phyloP scores from a whole-genome alignment of 768 basidiomycete species.

The Steccherinum ochraceum region DNA sequence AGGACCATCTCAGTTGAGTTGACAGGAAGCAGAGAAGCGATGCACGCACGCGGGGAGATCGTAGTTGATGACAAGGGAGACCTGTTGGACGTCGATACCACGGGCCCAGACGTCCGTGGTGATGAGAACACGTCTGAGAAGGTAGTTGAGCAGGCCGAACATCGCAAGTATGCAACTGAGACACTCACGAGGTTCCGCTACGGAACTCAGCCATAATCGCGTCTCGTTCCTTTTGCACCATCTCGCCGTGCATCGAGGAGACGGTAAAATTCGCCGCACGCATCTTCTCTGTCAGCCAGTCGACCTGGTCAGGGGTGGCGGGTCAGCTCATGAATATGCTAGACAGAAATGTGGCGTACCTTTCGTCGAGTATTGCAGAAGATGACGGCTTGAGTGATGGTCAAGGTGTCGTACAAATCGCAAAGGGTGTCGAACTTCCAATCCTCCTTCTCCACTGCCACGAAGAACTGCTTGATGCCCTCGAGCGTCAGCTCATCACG shows the following conservation, averaged over 20 bases:
- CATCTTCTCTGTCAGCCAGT: conserved; percentile 99
- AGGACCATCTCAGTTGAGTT: conserved; percentile 3
- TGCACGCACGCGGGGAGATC: conserved; percentile 90
- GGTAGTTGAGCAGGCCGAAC: background rate
- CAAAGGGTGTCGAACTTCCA: conserved; percentile 99
- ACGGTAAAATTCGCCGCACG: conserved; percentile 98
- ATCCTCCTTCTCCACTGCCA: conserved; percentile 98
- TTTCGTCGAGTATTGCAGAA: conserved; percentile 98
- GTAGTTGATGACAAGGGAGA: conserved; percentile 96
- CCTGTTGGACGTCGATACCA: conserved; percentile 97
- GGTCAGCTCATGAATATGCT: conserved; percentile 3
- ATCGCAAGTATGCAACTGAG: conserved; percentile 4
- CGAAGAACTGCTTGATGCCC: conserved; percentile 94
- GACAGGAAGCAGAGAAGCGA: conserved; percentile 16
- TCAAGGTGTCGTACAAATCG: conserved; percentile 96
- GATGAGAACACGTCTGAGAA: conserved; percentile 78
- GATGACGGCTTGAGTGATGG: conserved; percentile 98
- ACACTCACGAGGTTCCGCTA: conserved; percentile 75
- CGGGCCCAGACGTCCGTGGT: conserved; percentile 97
- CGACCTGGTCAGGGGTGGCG: no score
- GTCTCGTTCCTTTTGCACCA: conserved; percentile 93
- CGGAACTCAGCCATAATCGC: conserved; percentile 98
- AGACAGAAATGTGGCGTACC: conserved; percentile 37
- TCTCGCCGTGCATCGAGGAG: conserved; percentile 93
- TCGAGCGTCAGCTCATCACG: conserved; percentile 98